These are phyloP conservation scores for Amauroascus niger DNA, from an alignment of 2,329 filamentous ascomycete species.

Conservation along the genomic window DNA sequence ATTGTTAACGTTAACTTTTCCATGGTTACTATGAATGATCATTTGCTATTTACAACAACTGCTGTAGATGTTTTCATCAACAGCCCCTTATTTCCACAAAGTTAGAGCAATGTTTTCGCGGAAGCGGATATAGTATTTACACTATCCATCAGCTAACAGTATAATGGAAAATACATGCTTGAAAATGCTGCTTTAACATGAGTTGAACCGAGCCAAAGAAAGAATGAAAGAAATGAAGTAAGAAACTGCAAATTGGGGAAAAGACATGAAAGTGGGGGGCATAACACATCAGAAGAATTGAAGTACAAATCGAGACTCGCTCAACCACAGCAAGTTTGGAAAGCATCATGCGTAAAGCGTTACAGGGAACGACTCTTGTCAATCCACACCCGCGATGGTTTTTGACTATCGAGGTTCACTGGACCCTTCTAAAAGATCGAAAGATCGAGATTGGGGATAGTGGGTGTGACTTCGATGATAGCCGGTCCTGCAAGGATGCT, in stretches of 20 bases:
- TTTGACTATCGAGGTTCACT: neutral
- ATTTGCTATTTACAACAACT: neutral
- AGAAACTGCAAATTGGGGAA: neutral
- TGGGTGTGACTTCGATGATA: conserved; percentile 25
- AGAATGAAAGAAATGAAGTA: neutral
- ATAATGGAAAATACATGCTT: conserved; percentile 9
- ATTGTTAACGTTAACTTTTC: neutral
- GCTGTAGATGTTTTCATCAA: neutral
- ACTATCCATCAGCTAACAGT: conserved; percentile 10
- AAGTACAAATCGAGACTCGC: conserved; percentile 7
- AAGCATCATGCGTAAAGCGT: neutral
- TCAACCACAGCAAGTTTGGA: conserved; percentile 3
- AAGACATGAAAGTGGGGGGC: neutral
- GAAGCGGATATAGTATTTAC: conserved; percentile 9
- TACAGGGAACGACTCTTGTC: neutral
- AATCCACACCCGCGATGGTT: neutral
- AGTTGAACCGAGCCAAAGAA: neutral
- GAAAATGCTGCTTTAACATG: conserved; percentile 5
- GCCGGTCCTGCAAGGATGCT: conserved; percentile 26
- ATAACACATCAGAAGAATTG: conserved; percentile 11
- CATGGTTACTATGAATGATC: neutral
- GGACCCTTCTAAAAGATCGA: neutral
- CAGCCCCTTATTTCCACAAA: neutral
- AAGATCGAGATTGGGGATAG: conserved; percentile 8
- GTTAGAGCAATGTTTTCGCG: neutral